Percentiles rank a stretch among this genome's conserved stretches.
Evolutionary conservation across 139 green algal species (phyloP).

Genomic region (Volvox reticuliferus): DNA sequence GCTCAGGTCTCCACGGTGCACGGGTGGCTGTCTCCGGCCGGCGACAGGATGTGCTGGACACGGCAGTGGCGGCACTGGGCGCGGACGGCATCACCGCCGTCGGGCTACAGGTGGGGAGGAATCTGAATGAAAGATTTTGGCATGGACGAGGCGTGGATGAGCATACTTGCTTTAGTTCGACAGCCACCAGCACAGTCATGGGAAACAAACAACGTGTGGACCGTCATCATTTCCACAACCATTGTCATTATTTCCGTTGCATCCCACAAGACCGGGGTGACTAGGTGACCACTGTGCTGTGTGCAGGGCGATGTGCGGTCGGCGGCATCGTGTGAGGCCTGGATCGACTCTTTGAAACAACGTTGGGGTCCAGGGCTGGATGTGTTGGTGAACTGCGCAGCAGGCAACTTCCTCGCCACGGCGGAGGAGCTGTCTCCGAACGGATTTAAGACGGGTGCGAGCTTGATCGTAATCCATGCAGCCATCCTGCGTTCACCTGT

Average conservation of each 20-base stretch:
- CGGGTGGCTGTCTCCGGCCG: conserved; percentile 83
- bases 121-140: too few relatives aligned
- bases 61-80: conserved; percentile 64
- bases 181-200: too few relatives aligned
- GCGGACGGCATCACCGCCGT: conserved; percentile 72
- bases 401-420: conserved; percentile 89
- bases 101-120: conserved; percentile 46
- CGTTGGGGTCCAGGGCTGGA: conserved; percentile 69
- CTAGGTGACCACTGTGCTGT: too few relatives aligned
- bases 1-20: conserved; percentile 87
- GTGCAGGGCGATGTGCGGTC: conserved; percentile 90
- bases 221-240: too few relatives aligned
- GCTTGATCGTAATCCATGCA: not conserved
- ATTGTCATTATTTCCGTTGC: too few relatives aligned
- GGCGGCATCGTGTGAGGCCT: conserved; percentile 76
- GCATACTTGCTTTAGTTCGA: too few relatives aligned
- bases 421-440: conserved; percentile 89
- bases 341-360: conserved; percentile 41
- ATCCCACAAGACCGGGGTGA: too few relatives aligned
- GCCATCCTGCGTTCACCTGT: too few relatives aligned
- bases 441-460: conserved; percentile 88
- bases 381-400: conserved; percentile 96
- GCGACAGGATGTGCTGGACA: conserved; percentile 79
- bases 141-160: too few relatives aligned
- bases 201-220: too few relatives aligned